Conservation (phyloP, 2,329 filamentous ascomycete genomes). For the Pyrenochaeta sp. region DNA sequence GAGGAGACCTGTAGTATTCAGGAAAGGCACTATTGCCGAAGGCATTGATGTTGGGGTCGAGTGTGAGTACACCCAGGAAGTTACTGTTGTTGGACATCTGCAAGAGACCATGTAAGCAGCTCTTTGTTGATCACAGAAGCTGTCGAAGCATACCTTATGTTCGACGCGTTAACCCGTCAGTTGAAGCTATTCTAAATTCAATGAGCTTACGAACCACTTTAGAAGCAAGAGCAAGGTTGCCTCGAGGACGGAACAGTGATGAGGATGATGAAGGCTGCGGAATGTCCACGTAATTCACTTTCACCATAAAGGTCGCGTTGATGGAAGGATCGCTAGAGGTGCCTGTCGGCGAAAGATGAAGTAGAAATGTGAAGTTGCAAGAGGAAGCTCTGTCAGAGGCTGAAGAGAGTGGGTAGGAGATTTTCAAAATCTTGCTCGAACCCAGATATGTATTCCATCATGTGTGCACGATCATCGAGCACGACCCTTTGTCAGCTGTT, state of each 20-base stretch:
- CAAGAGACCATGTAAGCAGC: background rate
- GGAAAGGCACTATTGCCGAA: background rate
- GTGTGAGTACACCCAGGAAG: background rate
- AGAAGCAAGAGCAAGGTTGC: too few relatives aligned
- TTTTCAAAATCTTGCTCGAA: background rate
- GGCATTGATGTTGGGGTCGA: background rate
- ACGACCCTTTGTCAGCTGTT: background rate
- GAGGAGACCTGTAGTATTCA: background rate
- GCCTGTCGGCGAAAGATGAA: too few relatives aligned
- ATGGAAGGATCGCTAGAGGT: too few relatives aligned
- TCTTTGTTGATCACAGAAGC: background rate
- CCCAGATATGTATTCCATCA: background rate
- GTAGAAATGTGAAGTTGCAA: too few relatives aligned
- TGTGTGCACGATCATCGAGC: background rate
- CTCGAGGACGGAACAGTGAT: too few relatives aligned
- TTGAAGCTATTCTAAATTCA: too few relatives aligned
- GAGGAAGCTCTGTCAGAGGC: too few relatives aligned
- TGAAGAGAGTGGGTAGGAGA: background rate
- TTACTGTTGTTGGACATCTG: background rate
- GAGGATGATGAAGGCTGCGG: background rate
- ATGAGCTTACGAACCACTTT: too few relatives aligned
- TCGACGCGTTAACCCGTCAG: too few relatives aligned
- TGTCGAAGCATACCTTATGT: background rate
- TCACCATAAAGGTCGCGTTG: too few relatives aligned
- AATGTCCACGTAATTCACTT: too few relatives aligned